Conservation (phyloP, 495 filamentous ascomycete genomes). For the Neurospora sp. region DNA sequence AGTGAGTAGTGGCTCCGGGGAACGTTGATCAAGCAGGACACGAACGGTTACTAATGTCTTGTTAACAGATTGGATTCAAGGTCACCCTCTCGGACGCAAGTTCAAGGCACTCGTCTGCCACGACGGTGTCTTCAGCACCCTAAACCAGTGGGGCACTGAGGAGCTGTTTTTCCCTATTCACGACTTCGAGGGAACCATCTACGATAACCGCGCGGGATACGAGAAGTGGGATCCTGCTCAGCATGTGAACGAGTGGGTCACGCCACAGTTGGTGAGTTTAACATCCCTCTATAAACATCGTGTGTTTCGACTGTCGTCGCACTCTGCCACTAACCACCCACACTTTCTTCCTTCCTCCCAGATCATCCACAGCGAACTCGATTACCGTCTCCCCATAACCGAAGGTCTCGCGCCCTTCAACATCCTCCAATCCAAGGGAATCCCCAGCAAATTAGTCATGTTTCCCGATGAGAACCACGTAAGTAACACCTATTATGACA, state of each 20-base stretch:
- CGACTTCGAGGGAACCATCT: slow-evolving; percentile 71
- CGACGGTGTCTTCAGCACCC: slow-evolving; percentile 78
- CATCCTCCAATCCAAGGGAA: slow-evolving; percentile 61
- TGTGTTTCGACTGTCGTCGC: too few relatives aligned
- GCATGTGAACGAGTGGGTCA: slow-evolving; percentile 59
- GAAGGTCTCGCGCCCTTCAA: slow-evolving; percentile 87
- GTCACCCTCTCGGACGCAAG: slow-evolving; percentile 57
- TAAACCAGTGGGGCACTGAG: slow-evolving; percentile 63
- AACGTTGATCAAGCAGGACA: not conserved
- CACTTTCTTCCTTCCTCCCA: slow-evolving; percentile 3
- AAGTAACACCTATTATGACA: slow-evolving; percentile 13
- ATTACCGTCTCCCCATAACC: slow-evolving; percentile 75
- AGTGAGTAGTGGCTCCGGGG: slow-evolving; percentile 27
- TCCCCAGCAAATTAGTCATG: slow-evolving; percentile 64
- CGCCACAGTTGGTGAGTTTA: slow-evolving; percentile 54
- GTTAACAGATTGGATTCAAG: slow-evolving; percentile 55
- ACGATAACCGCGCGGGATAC: slow-evolving; percentile 63
- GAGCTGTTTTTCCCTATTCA: slow-evolving; percentile 85
- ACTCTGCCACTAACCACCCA: too few relatives aligned
- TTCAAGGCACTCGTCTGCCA: slow-evolving; percentile 89
- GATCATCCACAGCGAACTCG: slow-evolving; percentile 84
- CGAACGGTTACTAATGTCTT: slow-evolving; percentile 2
- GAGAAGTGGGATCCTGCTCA: slow-evolving; percentile 72
- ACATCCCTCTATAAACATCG: not conserved
- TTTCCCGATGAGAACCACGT: slow-evolving; percentile 74